Conservation (phyloP, 768 basidiomycete genomes). For the Ephemerocybe angulata region DNA sequence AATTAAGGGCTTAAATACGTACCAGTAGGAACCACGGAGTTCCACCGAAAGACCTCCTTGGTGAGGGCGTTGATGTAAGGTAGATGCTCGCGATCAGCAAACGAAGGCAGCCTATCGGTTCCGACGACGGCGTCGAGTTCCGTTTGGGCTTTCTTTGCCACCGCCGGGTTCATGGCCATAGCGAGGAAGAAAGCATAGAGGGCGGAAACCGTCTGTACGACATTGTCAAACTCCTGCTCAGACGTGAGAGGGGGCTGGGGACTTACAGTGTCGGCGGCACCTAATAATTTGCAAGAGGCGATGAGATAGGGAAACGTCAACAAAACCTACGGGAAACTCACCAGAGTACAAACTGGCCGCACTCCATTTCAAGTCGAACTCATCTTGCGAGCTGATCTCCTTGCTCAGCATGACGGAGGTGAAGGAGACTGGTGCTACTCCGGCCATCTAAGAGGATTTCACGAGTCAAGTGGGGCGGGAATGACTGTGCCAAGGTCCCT, state of each 20-base stretch:
- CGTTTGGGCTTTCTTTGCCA: constrained; percentile 53
- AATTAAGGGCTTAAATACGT: no score
- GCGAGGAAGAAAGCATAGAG: constrained; percentile 62
- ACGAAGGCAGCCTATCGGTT: constrained; percentile 55
- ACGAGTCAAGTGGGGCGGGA: constrained; percentile 6
- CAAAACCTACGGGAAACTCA: constrained; percentile 19
- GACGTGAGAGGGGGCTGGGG: background rate
- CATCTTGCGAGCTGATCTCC: constrained; percentile 49
- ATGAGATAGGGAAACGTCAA: background rate
- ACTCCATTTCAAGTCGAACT: constrained; percentile 64
- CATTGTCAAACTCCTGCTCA: background rate
- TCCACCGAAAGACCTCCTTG: constrained; percentile 56
- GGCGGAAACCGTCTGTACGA: constrained; percentile 53
- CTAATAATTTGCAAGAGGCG: constrained; percentile 23
- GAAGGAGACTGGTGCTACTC: constrained; percentile 56
- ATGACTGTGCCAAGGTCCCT: constrained; percentile 12
- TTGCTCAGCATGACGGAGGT: constrained; percentile 53
- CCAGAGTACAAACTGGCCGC: constrained; percentile 55
- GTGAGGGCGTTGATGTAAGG: constrained; percentile 60
- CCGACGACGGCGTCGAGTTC: constrained; percentile 63
- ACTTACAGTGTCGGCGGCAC: constrained; percentile 56
- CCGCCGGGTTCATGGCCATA: constrained; percentile 54
- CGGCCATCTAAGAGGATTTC: constrained; percentile 43
- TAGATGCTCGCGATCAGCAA: constrained; percentile 51
- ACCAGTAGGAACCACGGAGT: constrained; percentile 45